These are phyloP conservation scores for Exophiala xenobiotica DNA, from an alignment of 2,329 filamentous ascomycete genomes.

Conservation along the genomic window DNA sequence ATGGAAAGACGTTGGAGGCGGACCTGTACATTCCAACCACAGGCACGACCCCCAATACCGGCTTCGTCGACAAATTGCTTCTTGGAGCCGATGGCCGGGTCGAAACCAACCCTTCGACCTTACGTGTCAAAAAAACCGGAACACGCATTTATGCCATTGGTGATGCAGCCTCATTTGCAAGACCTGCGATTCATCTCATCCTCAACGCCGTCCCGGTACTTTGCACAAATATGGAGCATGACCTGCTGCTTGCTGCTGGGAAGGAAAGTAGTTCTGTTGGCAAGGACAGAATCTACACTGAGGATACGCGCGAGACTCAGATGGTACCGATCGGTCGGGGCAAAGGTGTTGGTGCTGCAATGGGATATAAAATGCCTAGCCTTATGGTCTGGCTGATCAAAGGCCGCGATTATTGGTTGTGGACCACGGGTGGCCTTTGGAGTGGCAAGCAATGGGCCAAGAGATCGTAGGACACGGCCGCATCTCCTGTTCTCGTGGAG, in stretches of 20 bases:
- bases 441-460: slow-evolving; percentile 54
- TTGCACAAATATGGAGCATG: slow-evolving; percentile 50
- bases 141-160: slow-evolving; percentile 49
- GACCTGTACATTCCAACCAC: slow-evolving; percentile 53
- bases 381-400: slow-evolving; percentile 52
- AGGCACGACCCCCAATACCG: slow-evolving; percentile 45
- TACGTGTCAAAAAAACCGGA: slow-evolving; percentile 41
- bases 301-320: slow-evolving; percentile 48
- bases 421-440: slow-evolving; percentile 51
- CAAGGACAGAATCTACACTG: slow-evolving; percentile 40
- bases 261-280: slow-evolving; percentile 20
- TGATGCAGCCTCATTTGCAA: slow-evolving; percentile 44
- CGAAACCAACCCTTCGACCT: slow-evolving; percentile 38
- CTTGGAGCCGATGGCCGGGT: slow-evolving; percentile 41
- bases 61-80: slow-evolving; percentile 38
- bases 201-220: slow-evolving; percentile 45
- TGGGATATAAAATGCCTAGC: slow-evolving; percentile 47
- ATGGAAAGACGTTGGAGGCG: slow-evolving; percentile 41
- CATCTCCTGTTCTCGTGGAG: too few species aligned
- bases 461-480: slow-evolving; percentile 34
- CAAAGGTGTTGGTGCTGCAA: slow-evolving; percentile 47
- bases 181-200: slow-evolving; percentile 46
- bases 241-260: slow-evolving; percentile 44
- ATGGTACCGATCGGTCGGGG: slow-evolving; percentile 49
- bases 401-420: slow-evolving; percentile 54